phyloP scores from a whole-genome alignment of 352 stramenopile species.

The Globisporangium nunn region DNA sequence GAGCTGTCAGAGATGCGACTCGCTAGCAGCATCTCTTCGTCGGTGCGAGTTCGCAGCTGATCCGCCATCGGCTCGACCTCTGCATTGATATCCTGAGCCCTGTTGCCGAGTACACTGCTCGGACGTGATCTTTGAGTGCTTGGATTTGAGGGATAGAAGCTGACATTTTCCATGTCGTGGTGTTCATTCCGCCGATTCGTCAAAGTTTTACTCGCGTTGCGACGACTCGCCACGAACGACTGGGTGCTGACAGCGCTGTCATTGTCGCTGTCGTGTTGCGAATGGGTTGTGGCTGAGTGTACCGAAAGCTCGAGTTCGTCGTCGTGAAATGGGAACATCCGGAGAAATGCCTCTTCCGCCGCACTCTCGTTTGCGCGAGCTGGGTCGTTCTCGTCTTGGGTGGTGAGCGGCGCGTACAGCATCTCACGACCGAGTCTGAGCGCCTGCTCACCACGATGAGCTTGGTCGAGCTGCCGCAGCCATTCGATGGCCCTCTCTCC shows the following conservation, averaged over 20 bases:
- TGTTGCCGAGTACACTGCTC: not conserved
- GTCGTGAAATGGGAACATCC: conserved; percentile 35
- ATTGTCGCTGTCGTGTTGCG: not conserved
- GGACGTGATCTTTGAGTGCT: not conserved
- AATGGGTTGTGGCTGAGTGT: conserved; percentile 29
- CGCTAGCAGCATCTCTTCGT: not conserved
- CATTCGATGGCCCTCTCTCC: conserved; percentile 44
- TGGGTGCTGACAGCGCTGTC: not conserved
- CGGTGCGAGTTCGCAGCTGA: not conserved
- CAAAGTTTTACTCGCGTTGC: not conserved
- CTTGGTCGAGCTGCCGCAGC: conserved; percentile 44
- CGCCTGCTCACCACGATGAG: conserved; percentile 18
- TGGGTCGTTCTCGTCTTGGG: conserved; percentile 7
- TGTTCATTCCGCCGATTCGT: not conserved
- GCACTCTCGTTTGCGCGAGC: conserved; percentile 15
- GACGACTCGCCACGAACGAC: not conserved
- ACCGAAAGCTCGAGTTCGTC: conserved; percentile 26
- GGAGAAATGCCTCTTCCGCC: conserved; percentile 27
- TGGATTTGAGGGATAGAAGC: not conserved
- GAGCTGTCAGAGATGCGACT: not conserved
- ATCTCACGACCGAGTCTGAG: conserved; percentile 11
- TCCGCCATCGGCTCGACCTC: not conserved
- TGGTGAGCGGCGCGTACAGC: conserved; percentile 5
- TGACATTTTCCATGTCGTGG: not conserved
- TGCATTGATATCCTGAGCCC: not conserved